Conservation (phyloP, 2,329 filamentous ascomycete species). For the Aureobasidium leucospermi region DNA sequence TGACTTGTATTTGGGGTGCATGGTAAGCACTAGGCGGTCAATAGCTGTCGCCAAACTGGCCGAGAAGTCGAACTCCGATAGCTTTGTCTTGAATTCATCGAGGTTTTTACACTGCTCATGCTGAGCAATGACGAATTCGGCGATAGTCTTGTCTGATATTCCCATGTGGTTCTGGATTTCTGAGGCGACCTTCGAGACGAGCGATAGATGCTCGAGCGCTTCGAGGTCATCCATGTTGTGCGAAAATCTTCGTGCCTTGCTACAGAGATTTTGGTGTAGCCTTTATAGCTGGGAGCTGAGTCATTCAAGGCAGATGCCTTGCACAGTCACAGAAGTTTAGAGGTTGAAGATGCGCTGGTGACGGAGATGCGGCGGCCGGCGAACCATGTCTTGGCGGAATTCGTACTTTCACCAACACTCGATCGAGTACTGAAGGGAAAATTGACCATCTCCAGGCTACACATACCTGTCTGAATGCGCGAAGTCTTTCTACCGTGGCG, state of each 20-base stretch:
- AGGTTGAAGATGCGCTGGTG: not conserved
- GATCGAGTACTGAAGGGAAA: too few relatives aligned
- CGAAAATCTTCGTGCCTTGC: not conserved
- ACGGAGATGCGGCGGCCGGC: not conserved
- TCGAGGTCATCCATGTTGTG: slow-evolving; percentile 75
- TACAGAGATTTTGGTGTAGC: not conserved
- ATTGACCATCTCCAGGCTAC: too few relatives aligned
- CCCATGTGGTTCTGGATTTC: slow-evolving; percentile 93
- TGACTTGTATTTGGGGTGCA: slow-evolving; percentile 81
- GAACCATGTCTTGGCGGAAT: not conserved
- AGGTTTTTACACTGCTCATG: slow-evolving; percentile 66
- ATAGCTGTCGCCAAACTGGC: slow-evolving; percentile 83
- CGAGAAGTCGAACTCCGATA: slow-evolving; percentile 75
- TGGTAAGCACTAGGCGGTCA: slow-evolving; percentile 76
- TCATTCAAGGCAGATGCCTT: not conserved
- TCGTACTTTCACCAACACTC: too few relatives aligned
- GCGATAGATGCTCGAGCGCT: slow-evolving; percentile 83
- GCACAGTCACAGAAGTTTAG: not conserved
- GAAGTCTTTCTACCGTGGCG: too few relatives aligned
- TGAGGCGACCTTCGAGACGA: slow-evolving; percentile 89
- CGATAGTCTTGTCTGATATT: slow-evolving; percentile 86
- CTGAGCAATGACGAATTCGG: slow-evolving; percentile 92
- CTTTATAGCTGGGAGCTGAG: not conserved
- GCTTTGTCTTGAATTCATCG: slow-evolving; percentile 65
- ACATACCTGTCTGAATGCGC: too few relatives aligned